Evolutionary conservation across 805 yeast species (phyloP).

Genomic region (Wickerhamiella sorbophila): DNA sequence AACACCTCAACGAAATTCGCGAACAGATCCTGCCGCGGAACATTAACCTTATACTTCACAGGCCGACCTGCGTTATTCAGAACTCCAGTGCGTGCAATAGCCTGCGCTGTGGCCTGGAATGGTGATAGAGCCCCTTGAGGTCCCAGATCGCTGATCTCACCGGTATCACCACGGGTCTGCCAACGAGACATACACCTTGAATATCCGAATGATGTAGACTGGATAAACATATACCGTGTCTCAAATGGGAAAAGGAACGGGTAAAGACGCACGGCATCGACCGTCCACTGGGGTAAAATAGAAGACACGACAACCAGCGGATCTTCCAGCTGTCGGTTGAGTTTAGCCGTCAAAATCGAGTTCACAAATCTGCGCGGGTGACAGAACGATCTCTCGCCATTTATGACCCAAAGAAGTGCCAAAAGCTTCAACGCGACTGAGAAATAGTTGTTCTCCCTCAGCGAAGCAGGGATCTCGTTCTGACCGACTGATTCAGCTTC

Average conservation of each 20-base stretch:
- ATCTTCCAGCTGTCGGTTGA: slow-evolving; percentile 78
- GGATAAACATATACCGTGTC: slow-evolving; percentile 61
- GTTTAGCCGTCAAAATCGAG: slow-evolving; percentile 71
- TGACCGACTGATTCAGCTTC: neutral
- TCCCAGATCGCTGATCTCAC: slow-evolving; percentile 13
- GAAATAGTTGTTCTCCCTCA: slow-evolving; percentile 3
- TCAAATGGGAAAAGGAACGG: slow-evolving; percentile 80
- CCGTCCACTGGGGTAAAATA: slow-evolving; percentile 72
- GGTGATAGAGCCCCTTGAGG: slow-evolving; percentile 9
- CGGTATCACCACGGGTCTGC: slow-evolving; percentile 33
- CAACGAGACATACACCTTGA: slow-evolving; percentile 68
- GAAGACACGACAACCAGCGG: slow-evolving; percentile 80
- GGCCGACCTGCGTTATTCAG: slow-evolving; percentile 48
- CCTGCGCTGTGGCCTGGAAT: slow-evolving; percentile 1
- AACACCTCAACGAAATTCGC: slow-evolving; percentile 69
- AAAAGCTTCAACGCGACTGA: slow-evolving; percentile 1
- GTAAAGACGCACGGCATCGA: slow-evolving; percentile 52
- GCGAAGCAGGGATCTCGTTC: slow-evolving; percentile 4
- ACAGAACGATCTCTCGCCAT: slow-evolving; percentile 4
- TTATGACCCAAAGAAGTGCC: slow-evolving; percentile 1
- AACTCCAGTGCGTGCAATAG: slow-evolving; percentile 12
- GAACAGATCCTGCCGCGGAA: slow-evolving; percentile 54
- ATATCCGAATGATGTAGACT: slow-evolving; percentile 82
- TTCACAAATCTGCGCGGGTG: slow-evolving; percentile 38
- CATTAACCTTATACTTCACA: slow-evolving; percentile 62